Evolutionary conservation across 331 rosid species (phyloP).

Genomic region (Rosa hybrid): DNA sequence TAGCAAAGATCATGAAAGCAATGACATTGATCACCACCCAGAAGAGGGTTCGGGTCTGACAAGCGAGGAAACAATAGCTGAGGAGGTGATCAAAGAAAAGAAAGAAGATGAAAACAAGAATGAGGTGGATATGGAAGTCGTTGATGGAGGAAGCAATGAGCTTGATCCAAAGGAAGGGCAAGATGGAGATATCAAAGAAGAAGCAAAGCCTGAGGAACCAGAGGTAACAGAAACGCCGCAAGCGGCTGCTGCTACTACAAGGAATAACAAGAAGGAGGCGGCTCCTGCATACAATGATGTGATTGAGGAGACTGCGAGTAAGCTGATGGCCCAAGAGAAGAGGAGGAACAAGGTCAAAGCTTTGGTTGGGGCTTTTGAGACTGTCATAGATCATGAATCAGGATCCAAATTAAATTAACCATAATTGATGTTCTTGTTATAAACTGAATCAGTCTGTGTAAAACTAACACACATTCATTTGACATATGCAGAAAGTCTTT

Average conservation of each 20-base stretch:
- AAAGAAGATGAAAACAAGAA: not conserved
- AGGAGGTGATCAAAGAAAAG: not conserved
- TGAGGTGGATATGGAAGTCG: not conserved
- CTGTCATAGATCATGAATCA: conserved; percentile 78
- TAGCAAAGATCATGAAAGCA: conserved; percentile 20
- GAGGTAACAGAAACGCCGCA: not conserved
- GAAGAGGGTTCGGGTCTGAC: not conserved
- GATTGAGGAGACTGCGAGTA: conserved; percentile 71
- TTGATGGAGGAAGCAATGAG: not conserved
- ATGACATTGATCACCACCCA: not conserved
- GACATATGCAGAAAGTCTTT: not conserved
- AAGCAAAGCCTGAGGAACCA: not conserved
- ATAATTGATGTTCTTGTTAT: too few relatives aligned
- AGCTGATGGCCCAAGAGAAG: conserved; percentile 46
- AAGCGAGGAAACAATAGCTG: conserved; percentile 15
- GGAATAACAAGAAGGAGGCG: conserved; percentile 49
- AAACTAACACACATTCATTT: not conserved
- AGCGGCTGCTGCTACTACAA: not conserved
- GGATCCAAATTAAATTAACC: conserved; percentile 38
- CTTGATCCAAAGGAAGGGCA: not conserved
- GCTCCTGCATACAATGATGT: conserved; percentile 56
- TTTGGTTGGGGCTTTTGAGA: conserved; percentile 93
- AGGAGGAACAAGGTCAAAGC: conserved; percentile 79
- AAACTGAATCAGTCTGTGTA: not conserved
- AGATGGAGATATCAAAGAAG: conserved; percentile 5